Percentiles rank a stretch among this genome's conserved stretches.
These are phyloP conservation scores for Infundibulicybe gibba DNA, from an alignment of 768 basidiomycete species.

Conservation along the genomic window DNA sequence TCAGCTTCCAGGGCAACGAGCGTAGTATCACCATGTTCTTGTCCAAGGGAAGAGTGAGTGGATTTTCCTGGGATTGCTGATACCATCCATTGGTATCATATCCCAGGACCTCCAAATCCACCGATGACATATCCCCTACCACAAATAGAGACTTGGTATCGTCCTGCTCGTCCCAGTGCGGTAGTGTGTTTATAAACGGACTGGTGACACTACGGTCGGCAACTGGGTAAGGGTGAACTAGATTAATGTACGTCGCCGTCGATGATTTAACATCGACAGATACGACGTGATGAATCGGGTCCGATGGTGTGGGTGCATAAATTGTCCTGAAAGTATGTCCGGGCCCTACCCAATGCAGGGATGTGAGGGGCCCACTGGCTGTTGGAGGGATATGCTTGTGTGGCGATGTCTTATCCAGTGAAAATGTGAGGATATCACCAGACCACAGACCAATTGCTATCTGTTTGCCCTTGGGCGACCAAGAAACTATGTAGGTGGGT, in stretches of 20 bases:
- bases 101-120: slow-evolving; percentile 45
- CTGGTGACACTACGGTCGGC: slow-evolving; percentile 34
- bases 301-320: slow-evolving; percentile 41
- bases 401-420: slow-evolving; percentile 47
- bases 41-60: slow-evolving; percentile 63
- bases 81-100: slow-evolving; percentile 39
- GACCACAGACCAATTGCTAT: slow-evolving; percentile 69
- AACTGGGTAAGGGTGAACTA: slow-evolving; percentile 37
- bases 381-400: slow-evolving; percentile 65
- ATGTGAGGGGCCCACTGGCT: slow-evolving; percentile 41
- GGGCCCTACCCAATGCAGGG: slow-evolving; percentile 64
- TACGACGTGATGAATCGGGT: slow-evolving; percentile 41
- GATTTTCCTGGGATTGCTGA: slow-evolving; percentile 47
- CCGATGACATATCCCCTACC: slow-evolving; percentile 42
- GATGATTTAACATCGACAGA: slow-evolving; percentile 39
- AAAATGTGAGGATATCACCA: slow-evolving; percentile 70
- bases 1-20: slow-evolving; percentile 64
- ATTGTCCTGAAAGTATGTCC: slow-evolving; percentile 65
- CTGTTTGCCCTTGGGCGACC: slow-evolving; percentile 88
- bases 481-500: slow-evolving; percentile 47
- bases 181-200: slow-evolving; percentile 32
- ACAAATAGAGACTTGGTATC: slow-evolving; percentile 37
- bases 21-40: slow-evolving; percentile 64
- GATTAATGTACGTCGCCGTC: slow-evolving; percentile 30
- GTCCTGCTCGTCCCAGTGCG: slow-evolving; percentile 47